phyloP scores from a whole-genome alignment of 2,329 filamentous ascomycete genomes.

The Colletotrichum brevisporum region DNA sequence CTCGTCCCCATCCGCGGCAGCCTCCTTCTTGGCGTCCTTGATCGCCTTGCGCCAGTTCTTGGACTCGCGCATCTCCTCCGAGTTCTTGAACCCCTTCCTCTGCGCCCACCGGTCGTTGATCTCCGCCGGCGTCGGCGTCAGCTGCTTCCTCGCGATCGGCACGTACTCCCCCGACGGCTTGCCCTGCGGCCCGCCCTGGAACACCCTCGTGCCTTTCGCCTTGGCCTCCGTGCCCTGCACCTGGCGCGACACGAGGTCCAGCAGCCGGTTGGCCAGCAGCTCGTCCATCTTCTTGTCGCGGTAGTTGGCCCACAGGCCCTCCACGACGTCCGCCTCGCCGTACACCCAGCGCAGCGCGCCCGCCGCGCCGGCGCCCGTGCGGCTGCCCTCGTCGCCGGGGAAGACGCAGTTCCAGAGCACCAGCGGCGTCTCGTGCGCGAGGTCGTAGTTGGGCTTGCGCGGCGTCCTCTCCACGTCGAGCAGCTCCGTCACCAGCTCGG shows the following conservation, averaged over 20 bases:
- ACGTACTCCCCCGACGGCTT: slow-evolving; percentile 67
- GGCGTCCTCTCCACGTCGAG: slow-evolving; percentile 81
- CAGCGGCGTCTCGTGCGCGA: slow-evolving; percentile 90
- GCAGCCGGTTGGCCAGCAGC: slow-evolving; percentile 80
- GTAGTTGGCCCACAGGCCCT: slow-evolving; percentile 87
- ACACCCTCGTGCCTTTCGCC: slow-evolving; percentile 54
- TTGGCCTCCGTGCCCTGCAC: slow-evolving; percentile 10
- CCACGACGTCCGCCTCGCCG: slow-evolving; percentile 74
- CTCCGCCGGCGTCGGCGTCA: slow-evolving; percentile 65
- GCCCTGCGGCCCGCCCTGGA: slow-evolving; percentile 69
- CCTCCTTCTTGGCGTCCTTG: slow-evolving; percentile 20
- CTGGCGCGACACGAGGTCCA: slow-evolving; percentile 71
- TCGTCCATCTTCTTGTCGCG: slow-evolving; percentile 90
- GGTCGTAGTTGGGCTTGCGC: slow-evolving; percentile 86
- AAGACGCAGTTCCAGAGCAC: slow-evolving; percentile 98
- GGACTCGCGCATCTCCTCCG: slow-evolving; percentile 61
- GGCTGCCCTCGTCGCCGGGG: slow-evolving; percentile 62
- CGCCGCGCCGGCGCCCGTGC: slow-evolving; percentile 49
- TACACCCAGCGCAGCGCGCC: slow-evolving; percentile 85
- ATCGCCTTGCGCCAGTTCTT: slow-evolving; percentile 37
- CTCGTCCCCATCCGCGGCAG: slow-evolving; percentile 26
- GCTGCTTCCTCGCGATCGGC: slow-evolving; percentile 66
- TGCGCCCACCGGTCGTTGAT: slow-evolving; percentile 74
- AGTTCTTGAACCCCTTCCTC: slow-evolving; percentile 69
- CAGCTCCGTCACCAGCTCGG: slow-evolving; percentile 79